Percentiles rank a stretch among this genome's conserved stretches.
Evolutionary conservation across 2,329 filamentous ascomycete species (phyloP).

Genomic region (Aureobasidium sp.): DNA sequence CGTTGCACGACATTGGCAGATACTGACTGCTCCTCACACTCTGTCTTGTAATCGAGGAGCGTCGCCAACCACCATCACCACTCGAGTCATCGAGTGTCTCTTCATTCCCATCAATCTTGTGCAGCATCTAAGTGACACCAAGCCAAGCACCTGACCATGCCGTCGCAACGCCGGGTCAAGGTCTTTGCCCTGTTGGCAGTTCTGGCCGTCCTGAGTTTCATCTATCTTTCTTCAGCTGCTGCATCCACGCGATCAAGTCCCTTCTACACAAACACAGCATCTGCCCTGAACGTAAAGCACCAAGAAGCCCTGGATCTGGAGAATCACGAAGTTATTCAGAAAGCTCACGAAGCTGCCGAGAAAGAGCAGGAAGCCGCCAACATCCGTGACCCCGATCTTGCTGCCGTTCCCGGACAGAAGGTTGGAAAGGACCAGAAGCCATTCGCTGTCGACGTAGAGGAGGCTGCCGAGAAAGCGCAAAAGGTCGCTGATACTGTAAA

Average conservation of each 20-base stretch:
- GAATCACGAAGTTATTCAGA: constrained; percentile 10
- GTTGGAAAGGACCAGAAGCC: constrained; percentile 59
- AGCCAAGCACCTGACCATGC: constrained; percentile 1
- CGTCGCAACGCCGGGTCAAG: constrained; percentile 16
- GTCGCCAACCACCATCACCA: neutral
- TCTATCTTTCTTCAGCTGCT: constrained; percentile 65
- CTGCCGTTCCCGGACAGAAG: constrained; percentile 27
- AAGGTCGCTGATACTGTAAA: constrained; percentile 22
- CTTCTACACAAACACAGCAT: constrained; percentile 51
- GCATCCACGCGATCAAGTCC: constrained; percentile 46
- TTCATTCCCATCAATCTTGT: neutral
- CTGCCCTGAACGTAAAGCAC: constrained; percentile 44
- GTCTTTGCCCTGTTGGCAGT: constrained; percentile 48
- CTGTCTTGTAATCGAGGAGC: neutral
- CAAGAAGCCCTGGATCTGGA: constrained; percentile 12
- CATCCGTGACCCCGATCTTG: constrained; percentile 21
- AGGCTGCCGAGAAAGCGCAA: constrained; percentile 20
- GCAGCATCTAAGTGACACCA: neutral
- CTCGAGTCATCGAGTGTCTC: neutral
- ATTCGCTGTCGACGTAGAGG: constrained; percentile 56
- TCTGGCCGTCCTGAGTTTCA: constrained; percentile 56
- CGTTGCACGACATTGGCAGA: neutral
- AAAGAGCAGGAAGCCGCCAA: constrained; percentile 12
- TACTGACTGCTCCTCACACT: neutral
- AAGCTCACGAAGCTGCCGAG: neutral